Evolutionary conservation across 805 yeast species (phyloP), one percentile per base, ranked within the genome.

Genomic region (Nakazawaea ishiwadae): DNA sequence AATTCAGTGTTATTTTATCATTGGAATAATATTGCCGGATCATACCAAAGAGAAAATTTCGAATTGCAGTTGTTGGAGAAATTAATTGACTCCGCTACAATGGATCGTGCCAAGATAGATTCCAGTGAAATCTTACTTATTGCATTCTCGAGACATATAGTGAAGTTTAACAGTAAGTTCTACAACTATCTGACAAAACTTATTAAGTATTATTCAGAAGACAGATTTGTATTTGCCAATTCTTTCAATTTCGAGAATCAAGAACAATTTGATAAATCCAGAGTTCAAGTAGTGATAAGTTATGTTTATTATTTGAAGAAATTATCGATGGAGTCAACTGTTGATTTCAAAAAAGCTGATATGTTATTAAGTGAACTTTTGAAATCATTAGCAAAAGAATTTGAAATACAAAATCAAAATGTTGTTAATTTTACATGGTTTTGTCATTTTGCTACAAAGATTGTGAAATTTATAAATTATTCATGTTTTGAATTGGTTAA

Each of bases 401-500:
- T 18, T 3, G 38, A 42, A 20, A 6, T 24, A n/a, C 38, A 38
- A 19, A 37, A 32, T 5, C 21, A 12, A 19, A 19, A 21, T 14
- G 29, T 30, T 10, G 26, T 14, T 10, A 34, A 40, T 16, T 21
- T 35, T 19, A 14, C 6, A 8, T 42, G 45, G 45, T 42, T 23
- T 23, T 12, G 10, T 11, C 45, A 42, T 33, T 42, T 42, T 20
- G 37, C 45, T 1, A 21, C 31, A 3, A 42, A 37, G 14, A 29
- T 42, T 16, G 39, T 37, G 11, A 42, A 42, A 28, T 42, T 31
- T 18, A 29, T 42, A 21, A 42, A 37, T 21, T 37, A 37, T 30
- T 32, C 42, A 11, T 42, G 42, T 28, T 24, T 28, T 18, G 41
- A 37, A 11, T 23, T 42, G 35, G 39, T 37, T 5, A 37, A 37